Conservation (phyloP, 2,329 filamentous ascomycete genomes). For the Xylaria sp. region DNA sequence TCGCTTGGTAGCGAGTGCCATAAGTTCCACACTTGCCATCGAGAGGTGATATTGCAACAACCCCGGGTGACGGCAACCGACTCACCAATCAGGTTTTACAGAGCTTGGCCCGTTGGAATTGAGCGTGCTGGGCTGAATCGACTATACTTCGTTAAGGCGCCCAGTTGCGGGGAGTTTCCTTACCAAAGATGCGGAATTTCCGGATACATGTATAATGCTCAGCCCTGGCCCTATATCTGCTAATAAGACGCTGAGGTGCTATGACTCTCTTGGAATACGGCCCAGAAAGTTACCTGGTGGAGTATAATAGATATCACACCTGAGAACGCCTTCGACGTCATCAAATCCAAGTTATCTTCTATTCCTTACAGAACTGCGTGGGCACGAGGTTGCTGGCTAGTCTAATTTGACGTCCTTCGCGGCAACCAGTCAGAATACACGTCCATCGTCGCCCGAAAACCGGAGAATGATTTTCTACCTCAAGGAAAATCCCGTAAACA, state of each 20-base stretch:
- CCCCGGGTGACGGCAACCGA: background rate
- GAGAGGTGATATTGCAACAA: constrained; percentile 20
- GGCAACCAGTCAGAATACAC: constrained; percentile 5
- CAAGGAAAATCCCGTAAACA: constrained; percentile 19
- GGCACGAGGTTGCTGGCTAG: constrained; percentile 4
- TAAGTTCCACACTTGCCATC: constrained; percentile 27
- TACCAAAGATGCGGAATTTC: background rate
- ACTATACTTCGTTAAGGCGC: constrained; percentile 15
- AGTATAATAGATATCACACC: constrained; percentile 8
- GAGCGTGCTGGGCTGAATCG: constrained; percentile 23
- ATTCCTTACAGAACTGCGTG: constrained; percentile 9
- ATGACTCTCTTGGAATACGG: constrained; percentile 7
- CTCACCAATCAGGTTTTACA: constrained; percentile 19
- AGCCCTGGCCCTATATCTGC: constrained; percentile 28
- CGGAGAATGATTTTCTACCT: constrained; percentile 3
- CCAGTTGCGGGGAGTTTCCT: constrained; percentile 18
- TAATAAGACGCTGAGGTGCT: constrained; percentile 21
- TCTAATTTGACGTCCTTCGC: constrained; percentile 17
- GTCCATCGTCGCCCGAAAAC: background rate
- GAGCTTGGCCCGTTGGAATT: constrained; percentile 10
- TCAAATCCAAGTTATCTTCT: constrained; percentile 13
- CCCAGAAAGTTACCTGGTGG: constrained; percentile 20
- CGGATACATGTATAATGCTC: constrained; percentile 9
- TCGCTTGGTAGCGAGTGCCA: constrained; percentile 5
- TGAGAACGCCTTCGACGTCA: constrained; percentile 42